Evolutionary conservation across 805 yeast species (phyloP).

Genomic region (Pichia deserticola): DNA sequence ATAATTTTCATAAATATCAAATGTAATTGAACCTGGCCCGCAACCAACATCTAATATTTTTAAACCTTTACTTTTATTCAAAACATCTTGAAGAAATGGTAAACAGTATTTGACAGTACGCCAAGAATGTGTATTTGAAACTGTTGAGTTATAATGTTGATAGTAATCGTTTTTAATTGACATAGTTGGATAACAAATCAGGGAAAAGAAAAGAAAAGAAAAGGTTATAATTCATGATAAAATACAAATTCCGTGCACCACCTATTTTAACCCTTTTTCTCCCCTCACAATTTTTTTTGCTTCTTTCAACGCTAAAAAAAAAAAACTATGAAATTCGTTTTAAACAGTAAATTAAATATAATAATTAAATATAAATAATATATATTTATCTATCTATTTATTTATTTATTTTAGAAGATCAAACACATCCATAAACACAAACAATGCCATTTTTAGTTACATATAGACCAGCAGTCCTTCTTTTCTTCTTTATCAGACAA

Average conservation of each 20-base stretch:
- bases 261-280: neutral
- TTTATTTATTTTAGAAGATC: too few species aligned
- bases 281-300: neutral
- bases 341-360: too few species aligned
- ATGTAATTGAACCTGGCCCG: slow-evolving; percentile 37
- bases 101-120: slow-evolving; percentile 23
- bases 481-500: slow-evolving; percentile 31
- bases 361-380: too few species aligned
- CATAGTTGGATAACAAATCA: too few species aligned
- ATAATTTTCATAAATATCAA: slow-evolving; percentile 27
- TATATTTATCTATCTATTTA: too few species aligned
- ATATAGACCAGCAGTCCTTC: slow-evolving; percentile 31
- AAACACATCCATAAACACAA: neutral
- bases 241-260: slow-evolving; percentile 2
- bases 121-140: slow-evolving; percentile 2
- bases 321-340: too few species aligned
- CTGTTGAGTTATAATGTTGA: neutral
- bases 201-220: too few species aligned
- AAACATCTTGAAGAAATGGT: slow-evolving; percentile 21
- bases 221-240: too few species aligned
- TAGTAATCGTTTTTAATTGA: slow-evolving; percentile 4
- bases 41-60: slow-evolving; percentile 35
- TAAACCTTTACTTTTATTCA: slow-evolving; percentile 18
- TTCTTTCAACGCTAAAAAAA: neutral
- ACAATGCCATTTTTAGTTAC: slow-evolving; percentile 22